Conservation (phyloP, 2,329 filamentous ascomycete genomes). For the Colletotrichum eleusines region DNA sequence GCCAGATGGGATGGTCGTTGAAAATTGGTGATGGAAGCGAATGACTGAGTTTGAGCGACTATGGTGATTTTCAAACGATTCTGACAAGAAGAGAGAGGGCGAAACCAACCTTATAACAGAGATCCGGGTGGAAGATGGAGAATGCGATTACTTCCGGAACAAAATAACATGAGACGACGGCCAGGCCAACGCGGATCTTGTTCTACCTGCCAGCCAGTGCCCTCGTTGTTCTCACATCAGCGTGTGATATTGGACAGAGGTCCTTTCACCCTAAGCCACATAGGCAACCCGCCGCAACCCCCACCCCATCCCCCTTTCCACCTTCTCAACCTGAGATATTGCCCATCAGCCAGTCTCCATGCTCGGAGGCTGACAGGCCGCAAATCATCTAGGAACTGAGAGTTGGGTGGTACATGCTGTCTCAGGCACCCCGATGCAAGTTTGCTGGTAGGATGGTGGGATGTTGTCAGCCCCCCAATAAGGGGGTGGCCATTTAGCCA, state of each 20-base stretch:
- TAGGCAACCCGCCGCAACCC: not conserved
- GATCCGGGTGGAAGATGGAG: not conserved
- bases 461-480: constrained; percentile 8
- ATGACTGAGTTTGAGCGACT: constrained; percentile 26
- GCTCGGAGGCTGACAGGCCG: constrained; percentile 6
- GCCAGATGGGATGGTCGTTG: constrained; percentile 25
- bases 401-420: constrained; percentile 18
- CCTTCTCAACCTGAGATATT: constrained; percentile 1
- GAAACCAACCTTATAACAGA: constrained; percentile 31
- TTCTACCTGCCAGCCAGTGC: not conserved
- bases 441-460: constrained; percentile 1
- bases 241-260: constrained; percentile 33
- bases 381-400: not conserved
- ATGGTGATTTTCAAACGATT: constrained; percentile 25
- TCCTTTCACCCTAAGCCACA: constrained; percentile 24
- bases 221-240: constrained; percentile 29
- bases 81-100: constrained; percentile 21
- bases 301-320: not conserved
- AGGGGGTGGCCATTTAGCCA: constrained; percentile 25
- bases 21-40: constrained; percentile 36
- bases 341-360: constrained; percentile 18
- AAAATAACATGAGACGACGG: constrained; percentile 25
- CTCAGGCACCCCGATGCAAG: constrained; percentile 31
- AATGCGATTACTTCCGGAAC: not conserved
- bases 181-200: not conserved